Evolutionary conservation across 345 rosid species (phyloP).

Genomic region (Firmiana major): DNA sequence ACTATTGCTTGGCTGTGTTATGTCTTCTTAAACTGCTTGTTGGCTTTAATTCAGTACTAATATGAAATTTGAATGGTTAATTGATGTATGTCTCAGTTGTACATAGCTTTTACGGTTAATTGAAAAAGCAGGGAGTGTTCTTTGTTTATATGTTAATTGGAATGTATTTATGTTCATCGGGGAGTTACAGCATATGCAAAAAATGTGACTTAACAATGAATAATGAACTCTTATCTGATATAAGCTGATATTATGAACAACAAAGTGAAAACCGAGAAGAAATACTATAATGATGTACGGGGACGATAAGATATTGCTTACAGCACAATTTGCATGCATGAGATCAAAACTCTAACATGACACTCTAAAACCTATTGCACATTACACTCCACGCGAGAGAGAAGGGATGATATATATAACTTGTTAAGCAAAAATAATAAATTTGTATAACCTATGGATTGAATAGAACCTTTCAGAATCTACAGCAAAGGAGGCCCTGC

Average conservation of each 20-base stretch:
- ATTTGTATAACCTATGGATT: slow-evolving; percentile 31
- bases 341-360: slow-evolving; percentile 22
- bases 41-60: no score
- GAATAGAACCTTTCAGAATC: slow-evolving; percentile 54
- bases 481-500: slow-evolving; percentile 72
- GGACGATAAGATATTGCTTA: not conserved
- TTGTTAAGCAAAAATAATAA: slow-evolving; percentile 12
- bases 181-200: no score
- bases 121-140: no score
- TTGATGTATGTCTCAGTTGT: no score
- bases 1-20: no score
- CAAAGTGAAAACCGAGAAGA: not conserved
- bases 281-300: not conserved
- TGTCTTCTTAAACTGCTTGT: no score
- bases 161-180: no score
- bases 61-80: no score
- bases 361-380: slow-evolving; percentile 22
- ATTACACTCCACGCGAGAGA: slow-evolving; percentile 19
- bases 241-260: not conserved
- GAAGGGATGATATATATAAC: slow-evolving; percentile 8
- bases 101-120: no score
- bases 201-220: no score
- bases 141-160: no score
- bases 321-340: slow-evolving; percentile 12
- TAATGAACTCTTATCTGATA: not conserved